Percentiles rank a stretch among this genome's conserved stretches.
phyloP scores from a whole-genome alignment of 2,329 filamentous ascomycete genomes.

The Diaporthe eres region DNA sequence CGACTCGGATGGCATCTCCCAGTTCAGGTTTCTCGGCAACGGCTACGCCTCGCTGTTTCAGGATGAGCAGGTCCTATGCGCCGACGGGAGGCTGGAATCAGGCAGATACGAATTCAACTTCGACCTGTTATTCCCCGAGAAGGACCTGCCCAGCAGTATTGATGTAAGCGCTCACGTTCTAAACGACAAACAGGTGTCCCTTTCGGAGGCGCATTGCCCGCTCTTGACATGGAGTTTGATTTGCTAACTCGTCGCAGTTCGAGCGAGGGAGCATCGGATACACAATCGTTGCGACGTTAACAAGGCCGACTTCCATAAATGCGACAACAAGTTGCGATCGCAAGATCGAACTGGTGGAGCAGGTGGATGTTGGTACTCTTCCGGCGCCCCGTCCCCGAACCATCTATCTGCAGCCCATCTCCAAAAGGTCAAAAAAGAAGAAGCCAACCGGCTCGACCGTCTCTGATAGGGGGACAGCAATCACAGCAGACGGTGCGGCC shows the following conservation, averaged over 20 bases:
- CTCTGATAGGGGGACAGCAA: conserved; percentile 51
- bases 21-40: conserved; percentile 77
- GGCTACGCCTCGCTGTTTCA: conserved; percentile 86
- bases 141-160: conserved; percentile 85
- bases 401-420: conserved; percentile 90
- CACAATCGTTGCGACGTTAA: conserved; percentile 89
- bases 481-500: conserved; percentile 51
- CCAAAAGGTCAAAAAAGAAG: conserved; percentile 76
- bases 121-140: conserved; percentile 52
- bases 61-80: conserved; percentile 84
- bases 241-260: conserved; percentile 71
- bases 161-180: conserved; percentile 75
- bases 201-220: conserved; percentile 9
- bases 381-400: conserved; percentile 82
- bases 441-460: conserved; percentile 58
- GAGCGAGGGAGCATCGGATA: conserved; percentile 95
- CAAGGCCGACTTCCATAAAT: conserved; percentile 87
- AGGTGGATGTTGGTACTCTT: conserved; percentile 86
- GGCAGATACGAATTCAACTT: conserved; percentile 83
- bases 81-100: conserved; percentile 80
- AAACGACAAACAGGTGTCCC: not conserved
- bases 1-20: conserved; percentile 51
- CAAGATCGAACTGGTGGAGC: conserved; percentile 84
- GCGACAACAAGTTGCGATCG: conserved; percentile 85
- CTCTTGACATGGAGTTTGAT: not conserved